A percentile compares a stretch with the other conserved stretches of the same genome.
phyloP scores from a whole-genome alignment of 2,329 filamentous ascomycete genomes.

The Verticillium tricorpus region DNA sequence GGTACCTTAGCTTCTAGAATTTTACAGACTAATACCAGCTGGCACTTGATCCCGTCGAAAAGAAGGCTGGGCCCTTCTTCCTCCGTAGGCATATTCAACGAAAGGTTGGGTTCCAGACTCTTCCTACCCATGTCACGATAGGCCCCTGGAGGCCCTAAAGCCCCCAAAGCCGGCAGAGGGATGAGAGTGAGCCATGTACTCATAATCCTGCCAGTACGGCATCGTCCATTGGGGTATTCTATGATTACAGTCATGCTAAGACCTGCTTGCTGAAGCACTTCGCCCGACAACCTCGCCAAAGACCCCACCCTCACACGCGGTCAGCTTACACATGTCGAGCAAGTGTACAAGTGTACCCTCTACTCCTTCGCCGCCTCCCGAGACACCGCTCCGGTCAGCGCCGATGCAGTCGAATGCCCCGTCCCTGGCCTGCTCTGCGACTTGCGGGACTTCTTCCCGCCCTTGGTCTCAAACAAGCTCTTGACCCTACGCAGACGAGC shows the following conservation, averaged over 20 bases:
- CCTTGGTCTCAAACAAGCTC: slow-evolving; percentile 66
- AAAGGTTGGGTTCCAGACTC: too few species aligned
- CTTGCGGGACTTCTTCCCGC: slow-evolving; percentile 45
- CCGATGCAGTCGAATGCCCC: slow-evolving; percentile 23
- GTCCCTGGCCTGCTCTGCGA: slow-evolving; percentile 38
- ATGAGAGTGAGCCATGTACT: not conserved
- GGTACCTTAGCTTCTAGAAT: too few species aligned
- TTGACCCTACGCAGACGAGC: slow-evolving; percentile 66
- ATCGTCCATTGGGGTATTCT: not conserved
- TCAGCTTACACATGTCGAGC: not conserved
- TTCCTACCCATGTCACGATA: too few species aligned
- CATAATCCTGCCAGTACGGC: not conserved
- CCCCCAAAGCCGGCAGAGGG: too few species aligned
- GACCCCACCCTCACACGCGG: not conserved
- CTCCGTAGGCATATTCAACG: too few species aligned
- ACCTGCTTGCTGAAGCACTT: too few species aligned
- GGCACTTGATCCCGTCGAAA: too few species aligned
- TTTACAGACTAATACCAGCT: too few species aligned
- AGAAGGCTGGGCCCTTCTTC: too few species aligned
- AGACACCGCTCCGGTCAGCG: not conserved
- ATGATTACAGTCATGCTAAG: not conserved
- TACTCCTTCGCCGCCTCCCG: not conserved
- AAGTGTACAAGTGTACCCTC: not conserved
- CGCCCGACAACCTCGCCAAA: not conserved
- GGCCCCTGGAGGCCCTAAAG: too few species aligned